Base-by-base conservation (phyloP, 352 stramenopile species). In the Phytophthora lateralis region DNA sequence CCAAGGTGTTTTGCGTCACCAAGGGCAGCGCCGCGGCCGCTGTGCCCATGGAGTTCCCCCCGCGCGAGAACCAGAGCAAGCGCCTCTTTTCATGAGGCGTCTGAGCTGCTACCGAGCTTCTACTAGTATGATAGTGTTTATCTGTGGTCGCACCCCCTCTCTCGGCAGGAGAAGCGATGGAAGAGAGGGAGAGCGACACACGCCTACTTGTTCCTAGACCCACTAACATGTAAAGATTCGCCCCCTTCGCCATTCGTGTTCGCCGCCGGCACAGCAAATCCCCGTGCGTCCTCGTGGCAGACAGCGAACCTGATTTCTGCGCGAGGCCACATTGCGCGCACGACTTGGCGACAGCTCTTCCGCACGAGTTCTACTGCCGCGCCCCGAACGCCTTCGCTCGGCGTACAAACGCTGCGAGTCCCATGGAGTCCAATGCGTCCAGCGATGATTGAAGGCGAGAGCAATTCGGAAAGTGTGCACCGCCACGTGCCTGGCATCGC, bases 1-100 rank as follows among this genome's bases (percentile, higher is more conserved):
- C 70, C 60, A 75, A 69, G 50, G 59, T 73, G 17, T 78, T 75
- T 35, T 78, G 63, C 42, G 20, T 78, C 43, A 73, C 70, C 3
- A 66, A 64, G 35, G 54, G 66, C 41, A 75, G 58, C 55, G 66
- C 60, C 4, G 58, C 58, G 0, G 50, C 58, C 3, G 70, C 70
- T 4, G 62, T 75, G 42, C 70, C 70, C 12, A 78, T 78, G 70
- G 68, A 73, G 38, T 78, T 78, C 42, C 70, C 70, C 3, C 62
- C 66, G 2, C 54, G 54, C 21, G 66, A 78, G 51, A 75, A 69
- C 56, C 62, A 70, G 35, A 62, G 62, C 43, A 58, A 46, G 17
- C 66, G 67, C 1, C 41, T 78, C 10, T 78, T 78, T 57, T 69
- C 66, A 42, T 78, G 62, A 75, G 46, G 7, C 21, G 21, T 24